These are phyloP conservation scores for Magnusiomyces tetraspermus DNA, from an alignment of 1,139 yeast genomes.

Conservation along the genomic window DNA sequence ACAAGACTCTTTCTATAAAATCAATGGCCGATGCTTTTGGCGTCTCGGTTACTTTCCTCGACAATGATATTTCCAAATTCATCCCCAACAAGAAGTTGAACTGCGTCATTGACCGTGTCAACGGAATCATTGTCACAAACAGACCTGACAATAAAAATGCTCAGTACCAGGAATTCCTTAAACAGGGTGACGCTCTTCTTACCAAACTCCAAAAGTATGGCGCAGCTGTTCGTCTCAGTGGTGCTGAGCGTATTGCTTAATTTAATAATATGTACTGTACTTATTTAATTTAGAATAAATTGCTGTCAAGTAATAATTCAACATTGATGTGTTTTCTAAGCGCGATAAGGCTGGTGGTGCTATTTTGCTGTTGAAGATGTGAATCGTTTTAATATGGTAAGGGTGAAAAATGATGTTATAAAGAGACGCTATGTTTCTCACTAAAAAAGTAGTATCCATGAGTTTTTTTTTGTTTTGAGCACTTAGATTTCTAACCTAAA, in stretches of 20 bases:
- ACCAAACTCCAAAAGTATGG: conserved; percentile 95
- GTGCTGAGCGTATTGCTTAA: conserved; percentile 47
- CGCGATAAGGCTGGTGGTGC: too few species aligned
- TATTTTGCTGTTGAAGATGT: too few species aligned
- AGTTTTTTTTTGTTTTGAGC: too few species aligned
- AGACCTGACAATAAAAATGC: conserved; percentile 94
- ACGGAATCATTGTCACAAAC: conserved; percentile 86
- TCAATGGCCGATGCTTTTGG: conserved; percentile 95
- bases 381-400: too few species aligned
- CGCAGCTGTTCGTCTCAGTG: conserved; percentile 91
- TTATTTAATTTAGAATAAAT: too few species aligned
- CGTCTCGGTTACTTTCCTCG: conserved; percentile 72
- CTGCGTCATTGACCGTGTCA: conserved; percentile 90
- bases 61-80: conserved; percentile 72
- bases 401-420: too few species aligned
- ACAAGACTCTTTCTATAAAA: conserved; percentile 77
- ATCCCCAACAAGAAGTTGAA: conserved; percentile 85
- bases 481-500: too few species aligned
- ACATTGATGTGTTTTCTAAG: too few species aligned
- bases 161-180: conserved; percentile 79
- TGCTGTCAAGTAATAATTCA: too few species aligned
- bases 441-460: too few species aligned
- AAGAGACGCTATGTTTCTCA: too few species aligned
- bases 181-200: conserved; percentile 85
- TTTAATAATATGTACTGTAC: too few species aligned